These are phyloP conservation scores for Xylaria venustula DNA, from an alignment of 495 filamentous ascomycete genomes.

Conservation along the genomic window DNA sequence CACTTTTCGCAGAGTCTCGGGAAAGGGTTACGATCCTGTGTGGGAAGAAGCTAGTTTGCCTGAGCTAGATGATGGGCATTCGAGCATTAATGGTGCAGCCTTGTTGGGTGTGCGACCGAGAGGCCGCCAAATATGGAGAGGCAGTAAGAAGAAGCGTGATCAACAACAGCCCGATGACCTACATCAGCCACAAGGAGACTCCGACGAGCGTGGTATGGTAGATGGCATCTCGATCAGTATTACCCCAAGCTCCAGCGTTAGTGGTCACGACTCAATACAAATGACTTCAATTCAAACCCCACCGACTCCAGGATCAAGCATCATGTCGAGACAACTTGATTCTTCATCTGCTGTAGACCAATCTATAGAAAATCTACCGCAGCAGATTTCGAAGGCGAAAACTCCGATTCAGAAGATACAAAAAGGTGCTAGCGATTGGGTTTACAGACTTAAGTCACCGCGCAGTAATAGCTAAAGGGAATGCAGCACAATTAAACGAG, in stretches of 20 bases:
- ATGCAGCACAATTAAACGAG: not conserved
- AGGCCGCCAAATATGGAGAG: not conserved
- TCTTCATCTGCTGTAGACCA: not conserved
- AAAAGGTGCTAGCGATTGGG: not conserved
- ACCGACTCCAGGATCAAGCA: not conserved
- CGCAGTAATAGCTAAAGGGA: not conserved
- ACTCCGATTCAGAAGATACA: not conserved
- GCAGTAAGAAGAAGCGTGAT: not conserved
- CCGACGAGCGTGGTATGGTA: not conserved
- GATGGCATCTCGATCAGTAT: not conserved
- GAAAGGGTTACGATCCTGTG: not conserved
- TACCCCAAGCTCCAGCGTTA: not conserved
- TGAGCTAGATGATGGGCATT: not conserved
- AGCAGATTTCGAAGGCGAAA: not conserved
- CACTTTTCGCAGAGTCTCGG: not conserved
- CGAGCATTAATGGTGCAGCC: not conserved
- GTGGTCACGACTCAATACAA: not conserved
- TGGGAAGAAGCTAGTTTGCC: not conserved
- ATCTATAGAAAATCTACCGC: not conserved
- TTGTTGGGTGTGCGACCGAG: not conserved
- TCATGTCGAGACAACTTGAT: not conserved
- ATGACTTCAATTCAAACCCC: not conserved
- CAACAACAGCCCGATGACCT: not conserved
- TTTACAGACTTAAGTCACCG: not conserved
- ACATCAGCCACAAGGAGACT: not conserved